These are phyloP conservation scores for Tricholoma saponaceum DNA, from an alignment of 768 basidiomycete species.

Conservation along the genomic window DNA sequence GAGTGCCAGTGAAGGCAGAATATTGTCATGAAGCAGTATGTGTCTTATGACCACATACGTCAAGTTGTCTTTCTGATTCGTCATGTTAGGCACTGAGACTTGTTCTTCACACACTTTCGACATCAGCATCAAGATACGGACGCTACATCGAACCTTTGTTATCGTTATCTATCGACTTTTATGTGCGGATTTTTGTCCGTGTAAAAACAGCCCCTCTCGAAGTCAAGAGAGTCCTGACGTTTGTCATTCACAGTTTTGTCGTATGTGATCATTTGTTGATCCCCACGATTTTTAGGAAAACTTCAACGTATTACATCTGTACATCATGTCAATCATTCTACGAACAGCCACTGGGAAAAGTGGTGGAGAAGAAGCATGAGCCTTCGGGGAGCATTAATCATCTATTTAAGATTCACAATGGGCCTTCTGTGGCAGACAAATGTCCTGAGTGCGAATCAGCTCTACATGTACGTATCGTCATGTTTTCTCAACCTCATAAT, in stretches of 20 bases:
- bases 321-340: constrained; percentile 77
- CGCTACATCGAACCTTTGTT: constrained; percentile 86
- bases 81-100: constrained; percentile 74
- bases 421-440: constrained; percentile 58
- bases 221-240: constrained; percentile 83
- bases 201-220: constrained; percentile 70
- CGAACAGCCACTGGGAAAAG: constrained; percentile 80
- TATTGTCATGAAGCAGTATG: constrained; percentile 91
- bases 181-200: constrained; percentile 87
- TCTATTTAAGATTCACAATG: constrained; percentile 67
- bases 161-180: constrained; percentile 95
- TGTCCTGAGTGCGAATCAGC: constrained; percentile 82
- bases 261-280: background rate
- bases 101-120: constrained; percentile 82
- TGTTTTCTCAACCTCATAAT: background rate
- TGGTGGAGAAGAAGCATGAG: constrained; percentile 57
- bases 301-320: constrained; percentile 82
- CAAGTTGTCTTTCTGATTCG: background rate
- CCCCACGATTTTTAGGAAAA: constrained; percentile 40
- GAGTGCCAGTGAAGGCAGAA: constrained; percentile 85
- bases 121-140: constrained; percentile 88
- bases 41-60: background rate
- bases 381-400: constrained; percentile 53
- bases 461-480: constrained; percentile 58
- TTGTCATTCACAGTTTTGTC: constrained; percentile 21